Conservation (phyloP, 371 early-diverging fungal species). For the Fennellomyces sp. region DNA sequence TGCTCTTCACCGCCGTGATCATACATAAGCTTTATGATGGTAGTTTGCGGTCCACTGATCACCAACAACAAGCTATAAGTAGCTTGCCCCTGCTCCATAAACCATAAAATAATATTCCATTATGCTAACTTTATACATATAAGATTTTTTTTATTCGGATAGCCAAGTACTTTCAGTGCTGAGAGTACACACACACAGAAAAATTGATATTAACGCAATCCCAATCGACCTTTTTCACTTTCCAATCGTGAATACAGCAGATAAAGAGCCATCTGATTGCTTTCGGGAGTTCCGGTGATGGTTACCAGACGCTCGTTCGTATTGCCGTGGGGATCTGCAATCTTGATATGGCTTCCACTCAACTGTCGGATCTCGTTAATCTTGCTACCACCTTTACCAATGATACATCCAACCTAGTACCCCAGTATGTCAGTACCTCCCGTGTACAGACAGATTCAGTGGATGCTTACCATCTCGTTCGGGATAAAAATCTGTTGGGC, state of each 20-base stretch:
- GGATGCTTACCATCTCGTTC: constrained; percentile 67
- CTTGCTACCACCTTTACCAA: constrained; percentile 86
- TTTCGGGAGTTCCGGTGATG: constrained; percentile 79
- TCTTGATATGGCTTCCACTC: constrained; percentile 81
- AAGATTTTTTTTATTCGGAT: too few relatives aligned
- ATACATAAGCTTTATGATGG: too few relatives aligned
- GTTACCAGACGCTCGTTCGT: constrained; percentile 79
- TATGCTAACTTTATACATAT: too few relatives aligned
- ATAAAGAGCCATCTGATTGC: constrained; percentile 82
- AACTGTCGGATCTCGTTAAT: constrained; percentile 83
- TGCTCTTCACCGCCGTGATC: too few relatives aligned
- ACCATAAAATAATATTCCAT: too few relatives aligned
- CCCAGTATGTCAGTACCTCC: too few relatives aligned
- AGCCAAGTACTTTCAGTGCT: too few relatives aligned
- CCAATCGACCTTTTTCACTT: constrained; percentile 65
- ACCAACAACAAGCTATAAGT: too few relatives aligned
- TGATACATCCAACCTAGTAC: constrained; percentile 75
- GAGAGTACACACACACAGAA: not conserved
- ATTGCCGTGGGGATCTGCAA: constrained; percentile 65
- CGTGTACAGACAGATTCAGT: not conserved
- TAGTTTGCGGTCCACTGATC: too few relatives aligned
- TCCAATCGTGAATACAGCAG: constrained; percentile 80
- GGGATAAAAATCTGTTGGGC: constrained; percentile 85
- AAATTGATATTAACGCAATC: constrained; percentile 24
- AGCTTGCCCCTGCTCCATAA: too few relatives aligned